Conservation (phyloP, 139 green algal species). For the Astrephomene gubernaculifera region DNA sequence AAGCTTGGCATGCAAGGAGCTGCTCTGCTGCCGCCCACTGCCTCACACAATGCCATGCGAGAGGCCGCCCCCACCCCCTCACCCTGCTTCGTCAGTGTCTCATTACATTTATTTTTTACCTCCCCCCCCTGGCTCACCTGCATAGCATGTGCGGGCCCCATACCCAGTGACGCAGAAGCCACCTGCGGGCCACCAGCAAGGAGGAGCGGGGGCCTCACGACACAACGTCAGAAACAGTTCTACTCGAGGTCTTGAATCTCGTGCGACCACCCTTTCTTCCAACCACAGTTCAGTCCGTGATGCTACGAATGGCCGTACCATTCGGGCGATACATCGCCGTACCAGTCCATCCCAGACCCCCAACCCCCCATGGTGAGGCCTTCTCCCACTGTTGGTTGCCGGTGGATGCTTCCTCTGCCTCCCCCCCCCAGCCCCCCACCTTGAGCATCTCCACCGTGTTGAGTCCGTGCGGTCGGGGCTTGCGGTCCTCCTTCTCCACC, state of each 20-base stretch:
- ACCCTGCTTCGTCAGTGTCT: no score
- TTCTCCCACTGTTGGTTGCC: not conserved
- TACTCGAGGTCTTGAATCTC: no score
- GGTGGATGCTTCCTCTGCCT: not conserved
- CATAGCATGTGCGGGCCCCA: conserved; percentile 88
- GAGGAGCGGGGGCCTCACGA: not conserved
- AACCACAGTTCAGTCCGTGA: no score
- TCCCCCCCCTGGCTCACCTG: conserved; percentile 45
- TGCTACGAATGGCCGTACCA: no score
- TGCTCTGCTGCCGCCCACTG: no score
- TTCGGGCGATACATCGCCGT: no score
- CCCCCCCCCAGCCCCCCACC: conserved; percentile 3
- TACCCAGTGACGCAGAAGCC: conserved; percentile 73
- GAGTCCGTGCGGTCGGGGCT: conserved; percentile 73
- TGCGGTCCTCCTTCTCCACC: conserved; percentile 71
- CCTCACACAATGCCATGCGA: no score
- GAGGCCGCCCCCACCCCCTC: no score
- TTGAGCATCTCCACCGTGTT: conserved; percentile 95
- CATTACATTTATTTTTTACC: not conserved
- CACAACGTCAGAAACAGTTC: not conserved
- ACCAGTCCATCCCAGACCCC: no score
- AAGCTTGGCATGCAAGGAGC: no score
- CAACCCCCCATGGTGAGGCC: no score
- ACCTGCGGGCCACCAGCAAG: conserved; percentile 25
- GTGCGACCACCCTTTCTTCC: no score